A percentile compares a stretch with the other conserved stretches of the same genome.
Conservation (phyloP, 768 basidiomycete genomes). For the Boletellus ananiceps region DNA sequence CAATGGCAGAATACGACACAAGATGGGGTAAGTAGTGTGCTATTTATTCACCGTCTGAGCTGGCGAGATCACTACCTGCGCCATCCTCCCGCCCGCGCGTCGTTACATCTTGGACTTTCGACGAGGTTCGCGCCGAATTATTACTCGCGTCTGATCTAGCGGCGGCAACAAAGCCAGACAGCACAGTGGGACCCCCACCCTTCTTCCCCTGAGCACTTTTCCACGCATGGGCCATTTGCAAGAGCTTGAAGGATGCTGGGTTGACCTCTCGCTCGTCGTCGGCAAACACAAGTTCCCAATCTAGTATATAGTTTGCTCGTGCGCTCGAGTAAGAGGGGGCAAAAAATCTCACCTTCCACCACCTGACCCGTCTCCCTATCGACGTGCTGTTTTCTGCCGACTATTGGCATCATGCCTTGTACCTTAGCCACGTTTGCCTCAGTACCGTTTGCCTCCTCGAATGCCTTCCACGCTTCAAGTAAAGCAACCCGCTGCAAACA, state of each 20-base stretch:
- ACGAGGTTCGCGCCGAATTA: conserved; percentile 3
- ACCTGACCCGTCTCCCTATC: conserved; percentile 82
- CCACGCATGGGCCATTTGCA: conserved; percentile 95
- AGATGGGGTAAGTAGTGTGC: background rate
- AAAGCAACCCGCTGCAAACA: conserved; percentile 74
- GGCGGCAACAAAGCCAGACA: conserved; percentile 50
- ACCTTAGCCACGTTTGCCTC: conserved; percentile 75
- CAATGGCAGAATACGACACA: no score
- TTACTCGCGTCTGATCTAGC: conserved; percentile 12
- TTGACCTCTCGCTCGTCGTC: conserved; percentile 95
- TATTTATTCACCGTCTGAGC: conserved; percentile 43
- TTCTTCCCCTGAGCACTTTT: conserved; percentile 50
- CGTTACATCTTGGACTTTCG: conserved; percentile 19
- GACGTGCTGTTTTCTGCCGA: conserved; percentile 77
- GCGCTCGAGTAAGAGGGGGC: background rate
- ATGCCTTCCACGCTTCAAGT: conserved; percentile 92
- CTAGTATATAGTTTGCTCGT: conserved; percentile 36
- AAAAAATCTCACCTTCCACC: conserved; percentile 63
- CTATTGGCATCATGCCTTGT: conserved; percentile 89
- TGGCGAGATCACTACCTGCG: conserved; percentile 48
- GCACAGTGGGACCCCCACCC: conserved; percentile 29
- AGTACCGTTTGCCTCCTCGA: conserved; percentile 79
- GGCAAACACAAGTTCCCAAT: conserved; percentile 93
- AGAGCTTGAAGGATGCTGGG: conserved; percentile 90
- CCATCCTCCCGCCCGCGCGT: conserved; percentile 29